These are phyloP conservation scores for Thielaviopsis euricoi DNA, from an alignment of 2,329 filamentous ascomycete species.

Conservation along the genomic window DNA sequence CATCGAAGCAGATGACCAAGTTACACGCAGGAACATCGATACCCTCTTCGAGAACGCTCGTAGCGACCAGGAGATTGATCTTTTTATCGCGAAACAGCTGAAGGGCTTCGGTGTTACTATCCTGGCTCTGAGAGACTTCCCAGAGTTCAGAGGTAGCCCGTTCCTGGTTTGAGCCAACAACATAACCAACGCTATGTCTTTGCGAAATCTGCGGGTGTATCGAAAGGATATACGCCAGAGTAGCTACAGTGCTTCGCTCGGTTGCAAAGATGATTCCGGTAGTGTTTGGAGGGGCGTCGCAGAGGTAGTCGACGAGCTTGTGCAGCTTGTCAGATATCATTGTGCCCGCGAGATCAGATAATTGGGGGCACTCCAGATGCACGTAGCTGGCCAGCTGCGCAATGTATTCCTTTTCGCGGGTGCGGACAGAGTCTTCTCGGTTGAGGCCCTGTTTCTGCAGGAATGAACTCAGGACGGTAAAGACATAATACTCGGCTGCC, in stretches of 20 bases:
- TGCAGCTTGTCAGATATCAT: conserved; percentile 40
- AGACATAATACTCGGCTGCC: conserved; percentile 52
- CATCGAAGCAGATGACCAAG: conserved; percentile 41
- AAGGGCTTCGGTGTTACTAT: conserved; percentile 20
- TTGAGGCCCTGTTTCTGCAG: conserved; percentile 14
- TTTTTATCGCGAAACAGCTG: conserved; percentile 36
- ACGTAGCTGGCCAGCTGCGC: conserved; percentile 27
- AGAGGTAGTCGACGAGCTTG: conserved; percentile 34
- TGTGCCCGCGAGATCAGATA: conserved; percentile 11
- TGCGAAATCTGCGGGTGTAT: conserved; percentile 29
- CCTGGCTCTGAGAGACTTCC: conserved; percentile 18
- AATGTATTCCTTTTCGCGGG: conserved; percentile 40
- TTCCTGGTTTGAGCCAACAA: conserved; percentile 34
- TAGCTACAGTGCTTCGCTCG: conserved; percentile 42
- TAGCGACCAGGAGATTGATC: conserved; percentile 43
- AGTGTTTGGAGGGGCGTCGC: neutral
- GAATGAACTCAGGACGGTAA: conserved; percentile 24
- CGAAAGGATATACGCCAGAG: conserved; percentile 41
- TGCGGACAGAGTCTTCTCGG: conserved; percentile 19
- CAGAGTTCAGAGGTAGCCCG: conserved; percentile 25
- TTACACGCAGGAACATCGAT: conserved; percentile 52
- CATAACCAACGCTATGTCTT: conserved; percentile 33
- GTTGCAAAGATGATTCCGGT: conserved; percentile 53
- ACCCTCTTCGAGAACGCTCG: conserved; percentile 49
- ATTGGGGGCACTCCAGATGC: conserved; percentile 14